Base-by-base conservation (phyloP, 148 eudicot genomes). In the Selenicereus undatus region DNA sequence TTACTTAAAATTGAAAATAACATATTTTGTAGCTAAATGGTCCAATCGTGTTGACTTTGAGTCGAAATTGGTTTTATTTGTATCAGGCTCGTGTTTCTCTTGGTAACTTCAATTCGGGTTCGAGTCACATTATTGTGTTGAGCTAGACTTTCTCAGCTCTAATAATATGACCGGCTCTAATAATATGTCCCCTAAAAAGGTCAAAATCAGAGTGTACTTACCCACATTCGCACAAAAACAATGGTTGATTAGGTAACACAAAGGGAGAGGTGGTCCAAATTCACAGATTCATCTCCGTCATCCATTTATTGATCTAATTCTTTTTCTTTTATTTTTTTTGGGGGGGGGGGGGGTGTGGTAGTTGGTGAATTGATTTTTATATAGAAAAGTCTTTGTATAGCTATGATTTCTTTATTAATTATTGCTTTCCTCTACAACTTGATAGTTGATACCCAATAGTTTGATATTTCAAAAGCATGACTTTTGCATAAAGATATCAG, bases 231-330 rank as follows among this genome's bases (percentile, higher is more conserved):
- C 42, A 64, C 8, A 35, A 62, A 74, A 74, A 14, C 11, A 35
- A 75, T 52, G 16, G 54, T 56, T 58, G 78, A 81, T 74, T 81
- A 81, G 82, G 82, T 81, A 81, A 32, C 8, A 20, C 12, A 24
- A 8, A 26, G 27, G 48, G 64, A 80, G 42, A 24, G 82, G 68
- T 76, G 68, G 78, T 54, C 78, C 78, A 76, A 76, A 5, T 76
- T 76, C 78, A 76, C 24, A 30, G 60, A 66, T 74, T 36, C 56
- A 56, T 17, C 5, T 56, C 52, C 58, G 22, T 77, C 77, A 36
- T 73, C 42, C 48, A 39, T 50, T 51, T 18, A 10, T 73, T 51
- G 27, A 52, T 52, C 8, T 39, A 39, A 39, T 48, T 56, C 17
- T 20, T 17, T 3, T 56, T 56, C 16, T 56, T 56, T 56, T 18